These are phyloP conservation scores for Oldenlandia corymbosa DNA, from an alignment of 257 asterid species.

Conservation along the genomic window DNA sequence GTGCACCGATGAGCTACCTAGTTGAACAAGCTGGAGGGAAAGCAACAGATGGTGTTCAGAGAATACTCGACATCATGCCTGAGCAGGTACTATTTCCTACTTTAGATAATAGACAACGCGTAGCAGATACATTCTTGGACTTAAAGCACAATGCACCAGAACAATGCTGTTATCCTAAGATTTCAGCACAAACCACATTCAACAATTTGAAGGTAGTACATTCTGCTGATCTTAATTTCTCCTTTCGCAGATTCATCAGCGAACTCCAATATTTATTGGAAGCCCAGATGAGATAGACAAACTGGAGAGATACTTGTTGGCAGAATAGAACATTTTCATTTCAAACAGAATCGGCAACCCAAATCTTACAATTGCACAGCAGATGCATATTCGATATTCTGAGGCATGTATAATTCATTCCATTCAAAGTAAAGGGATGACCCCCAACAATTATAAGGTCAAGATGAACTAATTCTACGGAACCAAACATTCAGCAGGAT, in stretches of 20 bases:
- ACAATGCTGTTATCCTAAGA: too few species aligned
- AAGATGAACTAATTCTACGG: neutral
- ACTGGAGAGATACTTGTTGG: slow-evolving; percentile 26
- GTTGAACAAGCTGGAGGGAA: slow-evolving; percentile 83
- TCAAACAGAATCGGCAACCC: slow-evolving; percentile 6
- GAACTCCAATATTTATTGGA: slow-evolving; percentile 72
- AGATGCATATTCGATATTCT: slow-evolving; percentile 11
- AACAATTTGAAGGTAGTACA: neutral
- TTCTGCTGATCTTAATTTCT: neutral
- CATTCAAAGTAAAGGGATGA: slow-evolving; percentile 3
- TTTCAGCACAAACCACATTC: neutral
- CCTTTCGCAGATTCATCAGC: slow-evolving; percentile 65
- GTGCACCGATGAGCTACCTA: slow-evolving; percentile 84
- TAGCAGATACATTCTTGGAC: neutral
- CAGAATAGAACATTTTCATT: slow-evolving; percentile 13
- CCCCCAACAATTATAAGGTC: neutral
- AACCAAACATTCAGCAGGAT: neutral
- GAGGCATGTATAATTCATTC: slow-evolving; percentile 22
- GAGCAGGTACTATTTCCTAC: slow-evolving; percentile 30
- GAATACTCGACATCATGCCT: slow-evolving; percentile 71
- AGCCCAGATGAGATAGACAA: slow-evolving; percentile 68
- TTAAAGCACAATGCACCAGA: too few species aligned
- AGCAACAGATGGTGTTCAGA: slow-evolving; percentile 53
- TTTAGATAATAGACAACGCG: neutral
- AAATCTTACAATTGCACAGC: slow-evolving; percentile 11